A percentile compares a stretch with the other conserved stretches of the same genome.
phyloP scores from a whole-genome alignment of 2,329 filamentous ascomycete genomes.

The Penicillium thymicola region DNA sequence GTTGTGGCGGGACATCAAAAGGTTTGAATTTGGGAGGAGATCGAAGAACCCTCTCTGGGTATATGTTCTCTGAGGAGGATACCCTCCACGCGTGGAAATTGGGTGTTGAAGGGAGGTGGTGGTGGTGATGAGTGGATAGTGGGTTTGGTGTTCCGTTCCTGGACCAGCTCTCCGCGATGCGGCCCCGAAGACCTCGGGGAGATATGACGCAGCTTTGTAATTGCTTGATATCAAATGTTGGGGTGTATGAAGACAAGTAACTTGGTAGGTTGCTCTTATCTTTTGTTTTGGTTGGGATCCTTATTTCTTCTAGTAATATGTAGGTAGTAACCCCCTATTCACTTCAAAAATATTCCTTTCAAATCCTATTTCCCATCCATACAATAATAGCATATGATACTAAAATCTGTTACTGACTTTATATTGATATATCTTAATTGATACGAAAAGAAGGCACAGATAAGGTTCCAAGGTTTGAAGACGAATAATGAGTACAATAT shows the following conservation, averaged over 20 bases:
- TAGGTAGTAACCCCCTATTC: background rate
- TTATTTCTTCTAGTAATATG: background rate
- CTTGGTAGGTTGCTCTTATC: too few relatives aligned
- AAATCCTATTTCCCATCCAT: background rate
- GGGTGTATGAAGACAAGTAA: background rate
- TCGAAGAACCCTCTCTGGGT: constrained; percentile 10
- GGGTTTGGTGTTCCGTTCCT: constrained; percentile 10
- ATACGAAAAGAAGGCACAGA: background rate
- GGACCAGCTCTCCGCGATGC: background rate
- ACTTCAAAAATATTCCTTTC: too few relatives aligned
- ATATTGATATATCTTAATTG: background rate
- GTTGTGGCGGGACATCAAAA: constrained; percentile 20
- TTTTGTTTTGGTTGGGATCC: too few relatives aligned
- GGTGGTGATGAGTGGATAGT: background rate
- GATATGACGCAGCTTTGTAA: constrained; percentile 7
- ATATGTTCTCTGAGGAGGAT: background rate
- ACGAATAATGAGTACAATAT: background rate
- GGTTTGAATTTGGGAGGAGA: constrained; percentile 7
- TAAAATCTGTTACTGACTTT: background rate
- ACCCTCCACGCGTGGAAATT: background rate
- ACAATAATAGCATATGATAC: too few relatives aligned
- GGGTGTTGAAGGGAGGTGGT: background rate
- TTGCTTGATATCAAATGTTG: background rate
- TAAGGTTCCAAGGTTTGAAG: background rate
- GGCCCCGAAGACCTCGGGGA: background rate